Conservation (phyloP, 129 eudicot species). For the Glebionis coronaria region DNA sequence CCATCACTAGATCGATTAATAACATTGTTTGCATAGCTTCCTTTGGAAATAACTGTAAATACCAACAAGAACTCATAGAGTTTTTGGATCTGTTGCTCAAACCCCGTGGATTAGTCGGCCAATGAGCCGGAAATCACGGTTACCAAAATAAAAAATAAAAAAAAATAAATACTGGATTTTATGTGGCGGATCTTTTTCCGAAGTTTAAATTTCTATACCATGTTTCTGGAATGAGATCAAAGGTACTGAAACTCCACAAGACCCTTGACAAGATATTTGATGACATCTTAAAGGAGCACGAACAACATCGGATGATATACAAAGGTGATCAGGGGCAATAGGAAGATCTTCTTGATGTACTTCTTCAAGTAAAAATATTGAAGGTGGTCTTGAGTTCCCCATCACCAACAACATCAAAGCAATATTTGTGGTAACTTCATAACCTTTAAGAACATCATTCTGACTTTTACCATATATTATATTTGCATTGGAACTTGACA, state of each 20-base stretch:
- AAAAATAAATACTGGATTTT: background rate
- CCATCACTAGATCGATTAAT: background rate
- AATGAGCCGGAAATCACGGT: too few relatives aligned
- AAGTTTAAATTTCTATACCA: background rate
- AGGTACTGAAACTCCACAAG: background rate
- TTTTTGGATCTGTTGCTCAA: background rate
- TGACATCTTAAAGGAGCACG: conserved; percentile 16
- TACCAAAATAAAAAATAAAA: too few relatives aligned
- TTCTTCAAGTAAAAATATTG: conserved; percentile 14
- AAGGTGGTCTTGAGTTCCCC: conserved; percentile 17
- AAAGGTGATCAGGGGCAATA: background rate
- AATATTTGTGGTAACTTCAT: conserved; percentile 20
- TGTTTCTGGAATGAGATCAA: conserved; percentile 6
- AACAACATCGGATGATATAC: background rate
- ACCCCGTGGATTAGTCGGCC: too few relatives aligned
- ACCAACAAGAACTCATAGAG: background rate
- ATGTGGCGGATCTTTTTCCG: conserved; percentile 18
- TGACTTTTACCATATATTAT: background rate
- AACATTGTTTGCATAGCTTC: background rate
- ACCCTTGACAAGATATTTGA: background rate
- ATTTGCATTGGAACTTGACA: background rate
- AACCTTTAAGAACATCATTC: background rate
- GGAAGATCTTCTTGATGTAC: conserved; percentile 33
- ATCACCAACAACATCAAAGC: conserved; percentile 31
- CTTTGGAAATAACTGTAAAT: conserved; percentile 7